Base-by-base conservation (phyloP, 352 stramenopile genomes). In the Globisporangium parvum region DNA sequence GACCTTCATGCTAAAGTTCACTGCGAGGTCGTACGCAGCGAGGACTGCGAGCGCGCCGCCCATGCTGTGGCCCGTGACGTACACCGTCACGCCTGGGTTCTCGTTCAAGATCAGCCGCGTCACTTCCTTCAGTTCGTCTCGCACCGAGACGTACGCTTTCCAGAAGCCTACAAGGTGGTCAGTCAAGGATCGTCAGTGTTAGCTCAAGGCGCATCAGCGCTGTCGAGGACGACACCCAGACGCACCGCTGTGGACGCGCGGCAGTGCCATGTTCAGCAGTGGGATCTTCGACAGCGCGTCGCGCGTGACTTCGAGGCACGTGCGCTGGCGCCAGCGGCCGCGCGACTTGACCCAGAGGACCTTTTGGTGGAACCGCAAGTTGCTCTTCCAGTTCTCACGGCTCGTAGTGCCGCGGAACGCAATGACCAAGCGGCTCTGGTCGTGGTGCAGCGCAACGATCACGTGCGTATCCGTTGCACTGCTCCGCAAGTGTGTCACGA, bases 41-140 rank as follows among this genome's bases (percentile, higher is more conserved):
- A 98, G 66, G 15, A 96, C 85, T 0, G 94, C 89, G 24, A 98
- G 68, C 5, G 88, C 87, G 12, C 88, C 94, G 21, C 94, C 94
- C 62, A 98, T 86, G 49, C 80, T 96, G 67, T 98, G 93, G 0
- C 94, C 94, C 12, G 89, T 96, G 12, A 97, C 65, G 62, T 96
- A 98, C 10, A 98, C 74, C 6, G 71, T 84, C n/a, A 90, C 70
- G n/a, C 83, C 80, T 2, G 84, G 81, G 26, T 93, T 82, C 63
- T 93, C 84, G 47, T 93, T 79, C 26, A 93, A 51, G 15, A 93
- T 80, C 20, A 93, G 67, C 8, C 81, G 77, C 47, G 85, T 77
- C 20, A 88, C 76, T 61, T 91, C 81, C 37, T 85, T 82, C 5
- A 96, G 57, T 48, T 96, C 80, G 20, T 75, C 70, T 47, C 83